A percentile compares a stretch with the other conserved stretches of the same genome.
Conservation (phyloP, 1,284 basidiomycete genomes). For the Fomitopsis betulina region DNA sequence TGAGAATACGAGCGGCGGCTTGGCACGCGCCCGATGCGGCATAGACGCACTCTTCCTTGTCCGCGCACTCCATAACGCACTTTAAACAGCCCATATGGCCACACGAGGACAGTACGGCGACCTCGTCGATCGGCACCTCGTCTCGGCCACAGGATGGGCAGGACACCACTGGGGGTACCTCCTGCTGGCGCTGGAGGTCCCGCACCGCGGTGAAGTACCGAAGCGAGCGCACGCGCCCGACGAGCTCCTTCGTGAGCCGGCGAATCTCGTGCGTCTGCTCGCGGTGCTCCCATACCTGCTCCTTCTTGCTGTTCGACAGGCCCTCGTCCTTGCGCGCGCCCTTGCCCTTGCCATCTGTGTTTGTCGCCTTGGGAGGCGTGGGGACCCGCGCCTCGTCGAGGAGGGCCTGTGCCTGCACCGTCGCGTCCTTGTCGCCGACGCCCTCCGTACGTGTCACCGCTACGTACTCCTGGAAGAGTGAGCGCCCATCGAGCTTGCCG, state of each 20-base stretch:
- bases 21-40: slow-evolving; percentile 63
- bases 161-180: slow-evolving; percentile 47
- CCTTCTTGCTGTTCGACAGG: slow-evolving; percentile 50
- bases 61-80: slow-evolving; percentile 71
- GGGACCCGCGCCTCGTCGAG: slow-evolving; percentile 62
- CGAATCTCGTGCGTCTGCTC: slow-evolving; percentile 86
- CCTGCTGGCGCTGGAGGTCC: slow-evolving; percentile 76
- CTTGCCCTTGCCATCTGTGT: slow-evolving; percentile 39
- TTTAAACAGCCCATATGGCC: slow-evolving; percentile 81
- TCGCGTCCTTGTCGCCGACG: slow-evolving; percentile 73
- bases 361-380: slow-evolving; percentile 24
- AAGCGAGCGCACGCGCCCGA: slow-evolving; percentile 82
- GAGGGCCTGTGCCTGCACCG: slow-evolving; percentile 51
- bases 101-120: slow-evolving; percentile 85
- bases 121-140: slow-evolving; percentile 58
- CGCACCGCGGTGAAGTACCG: slow-evolving; percentile 90
- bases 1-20: slow-evolving; percentile 68
- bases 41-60: slow-evolving; percentile 80
- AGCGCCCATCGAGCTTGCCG: slow-evolving; percentile 60
- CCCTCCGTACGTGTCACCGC: slow-evolving; percentile 65
- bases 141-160: slow-evolving; percentile 60
- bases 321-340: slow-evolving; percentile 52
- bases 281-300: slow-evolving; percentile 76
- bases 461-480: slow-evolving; percentile 74
- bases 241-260: slow-evolving; percentile 80